Evolutionary conservation across 2,329 filamentous ascomycete species (phyloP), one percentile per base, ranked within the genome.

Genomic region (Aspergillus costaricaensis): DNA sequence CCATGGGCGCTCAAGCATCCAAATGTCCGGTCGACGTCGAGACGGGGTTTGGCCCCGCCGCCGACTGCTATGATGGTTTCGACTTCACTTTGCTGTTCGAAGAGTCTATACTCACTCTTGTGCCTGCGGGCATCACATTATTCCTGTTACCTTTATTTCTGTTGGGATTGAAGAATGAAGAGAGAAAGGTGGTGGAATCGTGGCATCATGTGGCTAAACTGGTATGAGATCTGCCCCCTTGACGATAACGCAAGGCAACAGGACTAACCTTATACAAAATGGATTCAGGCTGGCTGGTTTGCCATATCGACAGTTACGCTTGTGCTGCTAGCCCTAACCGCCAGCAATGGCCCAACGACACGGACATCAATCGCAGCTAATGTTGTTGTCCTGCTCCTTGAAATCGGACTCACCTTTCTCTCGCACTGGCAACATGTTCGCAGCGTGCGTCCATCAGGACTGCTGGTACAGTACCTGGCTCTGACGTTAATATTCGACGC

Each of bases 81-180:
- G 72, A 73, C 39, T 74, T 74, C 61, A 74, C 72, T 4, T 58
- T 73, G 32, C 62, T 73, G 12, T 74, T 74, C 55, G 70, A 74
- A 57, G 69, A 74, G n/a, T 67, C 62, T 4, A 67, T 72, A n/a
- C 67, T 73, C 32, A 64, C 59, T 21, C 67, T 71, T 19, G 59
- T 62, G 8, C 68, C 69, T 14, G 38, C 38, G 6, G 38, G 15
- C 7, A 7, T 41, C 38, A 41, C 38, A n/a, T 41, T 41, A 9
- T 14, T 41, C 8, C 38, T 41, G 1, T 7, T 41, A 5, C 38
- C 38, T 3, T 41, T n/a, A n/a, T 41, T 41, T 41, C 38, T 41
- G 15, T n/a, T 12, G 38, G 7, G 38, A 9, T 41, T 41, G 38
- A 7, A 17, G 6, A 41, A 41, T 8, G 15, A 41, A 17, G 38